A percentile compares a stretch with the other conserved stretches of the same genome.
These are phyloP conservation scores for Leucocoprinus birnbaumii DNA, from an alignment of 768 basidiomycete species.

Conservation along the genomic window DNA sequence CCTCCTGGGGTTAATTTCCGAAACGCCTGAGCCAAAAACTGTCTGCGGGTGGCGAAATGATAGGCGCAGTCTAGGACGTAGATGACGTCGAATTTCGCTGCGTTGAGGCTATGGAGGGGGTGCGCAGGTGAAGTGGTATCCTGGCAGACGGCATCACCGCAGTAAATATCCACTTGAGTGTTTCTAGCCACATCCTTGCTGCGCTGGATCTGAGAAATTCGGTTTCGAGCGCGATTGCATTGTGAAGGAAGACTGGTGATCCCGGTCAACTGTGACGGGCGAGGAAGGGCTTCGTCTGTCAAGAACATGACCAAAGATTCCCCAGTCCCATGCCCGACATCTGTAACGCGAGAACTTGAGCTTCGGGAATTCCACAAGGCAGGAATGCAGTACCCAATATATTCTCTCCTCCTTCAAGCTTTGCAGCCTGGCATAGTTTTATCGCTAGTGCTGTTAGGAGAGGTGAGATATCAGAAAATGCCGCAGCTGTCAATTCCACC, in stretches of 20 bases:
- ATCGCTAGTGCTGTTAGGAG: conserved; percentile 40
- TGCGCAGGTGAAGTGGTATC: conserved; percentile 24
- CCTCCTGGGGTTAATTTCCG: conserved; percentile 46
- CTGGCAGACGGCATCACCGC: conserved; percentile 49
- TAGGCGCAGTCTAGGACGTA: conserved; percentile 70
- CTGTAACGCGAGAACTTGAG: conserved; percentile 27
- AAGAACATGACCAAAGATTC: conserved; percentile 61
- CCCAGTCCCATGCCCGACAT: conserved; percentile 68
- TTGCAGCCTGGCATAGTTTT: conserved; percentile 43
- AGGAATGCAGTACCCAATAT: conserved; percentile 45
- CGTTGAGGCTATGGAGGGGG: conserved; percentile 39
- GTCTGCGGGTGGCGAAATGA: conserved; percentile 53
- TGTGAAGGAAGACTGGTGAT: conserved; percentile 56
- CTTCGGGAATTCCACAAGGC: neutral
- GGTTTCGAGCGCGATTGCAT: conserved; percentile 39
- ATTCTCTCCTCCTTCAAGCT: conserved; percentile 35
- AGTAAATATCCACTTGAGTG: conserved; percentile 37
- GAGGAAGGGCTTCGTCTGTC: conserved; percentile 39
- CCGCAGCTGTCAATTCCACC: conserved; percentile 30
- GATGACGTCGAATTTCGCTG: conserved; percentile 40
- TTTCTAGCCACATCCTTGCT: conserved; percentile 9
- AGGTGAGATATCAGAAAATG: too few species aligned
- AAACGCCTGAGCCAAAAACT: conserved; percentile 51
- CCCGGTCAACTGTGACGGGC: conserved; percentile 47
- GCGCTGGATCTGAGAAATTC: conserved; percentile 30